Evolutionary conservation across 2,329 filamentous ascomycete species (phyloP), one percentile per base, ranked within the genome.

Genomic region (Beauveria brongniartii): DNA sequence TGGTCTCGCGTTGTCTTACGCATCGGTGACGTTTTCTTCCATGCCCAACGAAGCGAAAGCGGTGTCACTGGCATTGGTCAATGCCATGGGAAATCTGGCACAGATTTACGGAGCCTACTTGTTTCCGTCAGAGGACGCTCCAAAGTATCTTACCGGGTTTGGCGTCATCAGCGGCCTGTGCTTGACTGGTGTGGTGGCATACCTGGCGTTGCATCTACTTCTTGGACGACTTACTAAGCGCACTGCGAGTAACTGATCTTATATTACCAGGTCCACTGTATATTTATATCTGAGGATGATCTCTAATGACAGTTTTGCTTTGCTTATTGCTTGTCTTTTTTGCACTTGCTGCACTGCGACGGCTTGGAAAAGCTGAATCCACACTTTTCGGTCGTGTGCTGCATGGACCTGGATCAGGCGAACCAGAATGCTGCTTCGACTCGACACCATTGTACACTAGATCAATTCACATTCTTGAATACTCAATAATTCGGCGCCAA

Each of bases 71-170:
- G 80, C 79, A 1, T 66, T 81, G 4, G 77, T 82, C 44, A 82
- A 82, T 64, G 78, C 78, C 0, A 70, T 82, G 64, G 80, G 78
- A 2, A 82, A 82, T 60, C 67, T 81, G 10, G 76, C 79, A 0
- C 77, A 80, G 59, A 82, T 82, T 7, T 82, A 82, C 60, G 79
- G 80, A 22, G 73, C 77, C 71, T 75, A 81, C 63, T 65, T 82
- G 4, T 82, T 81, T 66, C 80, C 80, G 0, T 66, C 68, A 0
- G 65, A 69, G 0, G 78, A 81, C 59, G 70, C 70, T 28, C 79
- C 79, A 0, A 78, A 80, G 63, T 78, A 78, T 63, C 64, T 77
- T 16, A 73, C 71, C 65, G 76, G 77, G 1, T 78, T 78, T 62
- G 66, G 64, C 4, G 66, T 68, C 26, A 66, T 69, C 52, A 55